phyloP scores from a whole-genome alignment of 139 green algal species.

The Haematococcus lacustris region DNA sequence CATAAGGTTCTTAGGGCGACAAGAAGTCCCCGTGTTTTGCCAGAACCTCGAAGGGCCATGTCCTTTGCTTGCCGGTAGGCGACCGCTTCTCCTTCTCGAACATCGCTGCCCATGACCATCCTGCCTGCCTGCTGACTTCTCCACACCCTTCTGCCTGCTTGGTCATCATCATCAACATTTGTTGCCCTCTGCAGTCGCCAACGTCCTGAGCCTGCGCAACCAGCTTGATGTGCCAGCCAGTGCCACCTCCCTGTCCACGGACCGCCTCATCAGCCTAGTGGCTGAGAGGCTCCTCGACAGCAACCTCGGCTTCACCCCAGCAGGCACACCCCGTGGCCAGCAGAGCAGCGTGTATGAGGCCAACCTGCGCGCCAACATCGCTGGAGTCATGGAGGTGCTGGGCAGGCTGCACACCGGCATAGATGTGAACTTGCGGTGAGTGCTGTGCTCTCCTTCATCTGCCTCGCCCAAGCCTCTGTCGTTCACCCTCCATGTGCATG shows the following conservation, averaged over 20 bases:
- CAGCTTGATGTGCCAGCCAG: conserved; percentile 20
- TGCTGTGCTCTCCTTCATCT: too few relatives aligned
- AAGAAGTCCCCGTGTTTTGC: conserved; percentile 57
- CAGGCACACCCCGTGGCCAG: too few relatives aligned
- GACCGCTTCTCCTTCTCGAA: too few relatives aligned
- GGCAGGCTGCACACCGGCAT: conserved; percentile 64
- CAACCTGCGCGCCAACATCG: conserved; percentile 31
- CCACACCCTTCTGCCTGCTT: too few relatives aligned
- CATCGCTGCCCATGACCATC: too few relatives aligned
- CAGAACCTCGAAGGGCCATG: conserved; percentile 95
- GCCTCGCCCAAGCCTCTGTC: too few relatives aligned
- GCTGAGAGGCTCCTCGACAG: conserved; percentile 73
- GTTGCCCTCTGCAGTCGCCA: too few relatives aligned
- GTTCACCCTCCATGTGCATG: not conserved
- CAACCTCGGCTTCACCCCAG: too few relatives aligned
- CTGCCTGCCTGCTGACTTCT: too few relatives aligned
- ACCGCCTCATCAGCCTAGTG: conserved; percentile 36
- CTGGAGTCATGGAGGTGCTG: conserved; percentile 32
- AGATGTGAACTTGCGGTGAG: conserved; percentile 78
- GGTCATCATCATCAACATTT: too few relatives aligned
- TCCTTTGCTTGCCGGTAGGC: conserved; percentile 82
- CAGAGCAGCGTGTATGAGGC: conserved; percentile 3
- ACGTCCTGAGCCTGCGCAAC: conserved; percentile 75
- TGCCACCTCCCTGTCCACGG: conserved; percentile 10
- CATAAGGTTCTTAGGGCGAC: conserved; percentile 33